Percentiles rank a stretch among this genome's conserved stretches.
These are phyloP conservation scores for Scytalidium lignicola DNA, from an alignment of 2,329 filamentous ascomycete genomes.

Conservation along the genomic window DNA sequence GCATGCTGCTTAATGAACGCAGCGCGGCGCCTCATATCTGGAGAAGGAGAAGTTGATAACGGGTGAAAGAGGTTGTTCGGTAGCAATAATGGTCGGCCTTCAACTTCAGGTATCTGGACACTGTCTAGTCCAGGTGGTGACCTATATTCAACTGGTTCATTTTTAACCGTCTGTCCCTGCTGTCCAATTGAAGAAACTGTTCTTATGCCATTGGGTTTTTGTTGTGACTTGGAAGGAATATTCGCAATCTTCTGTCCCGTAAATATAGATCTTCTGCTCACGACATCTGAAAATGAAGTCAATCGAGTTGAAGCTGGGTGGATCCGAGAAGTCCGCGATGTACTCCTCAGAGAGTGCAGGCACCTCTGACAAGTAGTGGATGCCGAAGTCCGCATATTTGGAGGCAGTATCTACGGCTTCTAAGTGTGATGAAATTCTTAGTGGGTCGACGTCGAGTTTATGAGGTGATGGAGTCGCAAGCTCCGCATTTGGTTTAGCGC, in stretches of 20 bases:
- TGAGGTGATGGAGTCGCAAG: not conserved
- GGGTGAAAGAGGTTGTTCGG: constrained; percentile 89
- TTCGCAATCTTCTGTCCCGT: constrained; percentile 13
- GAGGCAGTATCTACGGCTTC: not conserved
- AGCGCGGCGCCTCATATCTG: constrained; percentile 80
- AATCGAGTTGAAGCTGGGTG: constrained; percentile 10
- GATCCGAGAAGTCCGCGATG: constrained; percentile 11
- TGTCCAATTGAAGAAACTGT: constrained; percentile 15
- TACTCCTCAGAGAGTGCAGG: constrained; percentile 19
- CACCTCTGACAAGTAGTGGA: constrained; percentile 28
- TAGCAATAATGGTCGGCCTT: constrained; percentile 23
- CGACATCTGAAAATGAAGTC: constrained; percentile 1
- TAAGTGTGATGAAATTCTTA: not conserved
- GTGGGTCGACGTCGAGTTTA: not conserved
- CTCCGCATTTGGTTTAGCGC: not conserved
- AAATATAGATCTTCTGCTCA: constrained; percentile 18
- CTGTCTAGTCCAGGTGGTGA: constrained; percentile 16
- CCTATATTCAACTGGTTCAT: constrained; percentile 18
- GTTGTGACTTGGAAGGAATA: constrained; percentile 9
- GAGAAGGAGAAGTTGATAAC: constrained; percentile 82
- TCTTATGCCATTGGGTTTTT: constrained; percentile 14
- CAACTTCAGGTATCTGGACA: constrained; percentile 14
- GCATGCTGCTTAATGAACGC: constrained; percentile 91
- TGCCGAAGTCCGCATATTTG: constrained; percentile 18
- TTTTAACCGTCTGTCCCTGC: constrained; percentile 19